These are phyloP conservation scores for Syzygium malaccense DNA, from an alignment of 441 rosid species.

Conservation along the genomic window DNA sequence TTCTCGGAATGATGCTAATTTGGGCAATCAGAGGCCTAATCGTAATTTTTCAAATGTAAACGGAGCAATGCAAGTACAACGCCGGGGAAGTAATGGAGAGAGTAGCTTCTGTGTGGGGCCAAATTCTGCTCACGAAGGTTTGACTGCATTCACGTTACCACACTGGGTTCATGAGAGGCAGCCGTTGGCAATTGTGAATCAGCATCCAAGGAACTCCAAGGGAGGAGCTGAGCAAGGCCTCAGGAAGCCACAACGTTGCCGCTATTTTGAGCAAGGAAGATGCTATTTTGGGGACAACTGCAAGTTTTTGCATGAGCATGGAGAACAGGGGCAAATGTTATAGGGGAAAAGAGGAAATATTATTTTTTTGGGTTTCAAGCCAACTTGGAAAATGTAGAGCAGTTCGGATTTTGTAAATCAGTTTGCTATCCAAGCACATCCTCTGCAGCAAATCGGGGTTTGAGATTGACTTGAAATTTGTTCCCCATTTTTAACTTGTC, in stretches of 20 bases:
- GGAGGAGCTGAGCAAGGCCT: slow-evolving; percentile 3
- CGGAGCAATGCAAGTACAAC: background rate
- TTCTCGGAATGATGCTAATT: background rate
- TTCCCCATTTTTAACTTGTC: background rate
- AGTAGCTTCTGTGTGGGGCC: background rate
- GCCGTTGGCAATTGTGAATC: slow-evolving; percentile 17
- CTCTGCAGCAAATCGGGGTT: background rate
- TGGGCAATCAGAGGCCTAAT: background rate
- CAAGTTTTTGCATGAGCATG: slow-evolving; percentile 41
- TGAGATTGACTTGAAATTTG: background rate
- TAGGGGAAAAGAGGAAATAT: background rate
- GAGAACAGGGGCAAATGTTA: background rate
- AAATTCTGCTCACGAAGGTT: background rate
- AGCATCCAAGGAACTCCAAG: background rate
- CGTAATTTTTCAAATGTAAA: background rate
- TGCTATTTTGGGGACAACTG: slow-evolving; percentile 45
- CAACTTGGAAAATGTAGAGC: background rate
- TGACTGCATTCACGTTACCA: background rate
- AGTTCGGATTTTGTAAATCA: background rate
- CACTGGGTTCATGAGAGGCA: background rate
- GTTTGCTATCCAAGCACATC: background rate
- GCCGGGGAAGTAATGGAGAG: background rate
- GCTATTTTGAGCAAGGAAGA: slow-evolving; percentile 38
- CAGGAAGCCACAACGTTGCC: slow-evolving; percentile 20
- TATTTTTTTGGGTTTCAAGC: background rate